Percentiles rank a stretch among this genome's conserved stretches.
Evolutionary conservation across 2,329 filamentous ascomycete species (phyloP).

Genomic region (Fusarium begoniae): DNA sequence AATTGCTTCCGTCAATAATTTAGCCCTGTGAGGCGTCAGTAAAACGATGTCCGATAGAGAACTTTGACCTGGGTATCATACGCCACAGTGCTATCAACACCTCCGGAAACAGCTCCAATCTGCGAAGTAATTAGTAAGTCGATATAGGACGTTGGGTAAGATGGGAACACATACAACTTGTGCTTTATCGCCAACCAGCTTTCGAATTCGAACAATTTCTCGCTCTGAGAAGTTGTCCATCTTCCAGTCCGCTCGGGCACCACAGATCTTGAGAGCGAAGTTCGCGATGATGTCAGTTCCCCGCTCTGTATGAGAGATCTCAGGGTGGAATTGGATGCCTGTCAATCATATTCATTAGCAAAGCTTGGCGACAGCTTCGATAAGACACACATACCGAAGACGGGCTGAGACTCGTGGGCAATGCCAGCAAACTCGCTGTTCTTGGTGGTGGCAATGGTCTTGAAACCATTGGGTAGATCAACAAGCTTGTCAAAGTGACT

Average conservation of each 20-base stretch:
- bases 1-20: background rate
- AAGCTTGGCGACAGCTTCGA: background rate
- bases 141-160: background rate
- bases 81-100: background rate
- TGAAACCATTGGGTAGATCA: background rate
- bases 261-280: background rate
- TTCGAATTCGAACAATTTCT: background rate
- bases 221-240: background rate
- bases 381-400: background rate
- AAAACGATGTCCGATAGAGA: background rate
- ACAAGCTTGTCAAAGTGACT: background rate
- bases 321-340: background rate
- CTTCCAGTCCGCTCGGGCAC: background rate
- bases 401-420: background rate
- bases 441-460: background rate
- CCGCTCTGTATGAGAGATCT: background rate
- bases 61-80: background rate
- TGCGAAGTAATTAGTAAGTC: conserved; percentile 16
- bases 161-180: conserved; percentile 38
- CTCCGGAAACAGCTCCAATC: background rate
- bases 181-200: background rate
- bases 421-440: background rate
- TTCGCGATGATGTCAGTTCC: background rate
- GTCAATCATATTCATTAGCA: background rate
- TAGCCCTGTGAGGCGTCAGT: background rate